Conservation (phyloP, 768 basidiomycete genomes). For the Amanita fuliginea region DNA sequence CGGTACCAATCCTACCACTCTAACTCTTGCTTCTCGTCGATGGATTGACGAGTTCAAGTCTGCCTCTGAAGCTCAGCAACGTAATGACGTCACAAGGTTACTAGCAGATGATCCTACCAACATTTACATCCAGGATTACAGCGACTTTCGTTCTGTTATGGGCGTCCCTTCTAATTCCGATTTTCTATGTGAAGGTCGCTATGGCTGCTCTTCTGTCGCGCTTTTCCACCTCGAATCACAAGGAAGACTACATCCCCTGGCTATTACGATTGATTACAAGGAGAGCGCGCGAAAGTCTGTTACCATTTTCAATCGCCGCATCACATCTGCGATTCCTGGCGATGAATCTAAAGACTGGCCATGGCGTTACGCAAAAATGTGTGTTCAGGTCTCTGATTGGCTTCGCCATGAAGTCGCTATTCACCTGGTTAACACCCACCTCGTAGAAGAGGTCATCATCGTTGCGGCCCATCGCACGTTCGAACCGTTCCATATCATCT, state of each 20-base stretch:
- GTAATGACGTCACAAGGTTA: neutral
- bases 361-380: conserved; percentile 22
- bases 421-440: conserved; percentile 19
- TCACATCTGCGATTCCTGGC: conserved; percentile 1
- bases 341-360: conserved; percentile 18
- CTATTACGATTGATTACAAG: conserved; percentile 19
- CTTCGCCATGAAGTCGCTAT: conserved; percentile 17
- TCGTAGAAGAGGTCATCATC: conserved; percentile 20
- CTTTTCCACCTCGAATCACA: conserved; percentile 17
- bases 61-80: neutral
- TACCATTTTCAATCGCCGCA: conserved; percentile 18
- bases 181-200: conserved; percentile 11
- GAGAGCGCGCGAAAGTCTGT: conserved; percentile 16
- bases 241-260: conserved; percentile 19
- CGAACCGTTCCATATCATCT: conserved; percentile 14
- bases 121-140: neutral
- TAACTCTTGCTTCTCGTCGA: conserved; percentile 11
- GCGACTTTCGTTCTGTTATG: neutral
- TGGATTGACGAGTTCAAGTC: conserved; percentile 12
- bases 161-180: conserved; percentile 8
- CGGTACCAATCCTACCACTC: conserved; percentile 18
- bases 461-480: conserved; percentile 19
- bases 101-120: neutral
- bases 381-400: conserved; percentile 19
- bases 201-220: conserved; percentile 17